A percentile compares a stretch with the other conserved stretches of the same genome.
These are phyloP conservation scores for Nyssa sinensis DNA, from an alignment of 148 eudicot species.

Conservation along the genomic window DNA sequence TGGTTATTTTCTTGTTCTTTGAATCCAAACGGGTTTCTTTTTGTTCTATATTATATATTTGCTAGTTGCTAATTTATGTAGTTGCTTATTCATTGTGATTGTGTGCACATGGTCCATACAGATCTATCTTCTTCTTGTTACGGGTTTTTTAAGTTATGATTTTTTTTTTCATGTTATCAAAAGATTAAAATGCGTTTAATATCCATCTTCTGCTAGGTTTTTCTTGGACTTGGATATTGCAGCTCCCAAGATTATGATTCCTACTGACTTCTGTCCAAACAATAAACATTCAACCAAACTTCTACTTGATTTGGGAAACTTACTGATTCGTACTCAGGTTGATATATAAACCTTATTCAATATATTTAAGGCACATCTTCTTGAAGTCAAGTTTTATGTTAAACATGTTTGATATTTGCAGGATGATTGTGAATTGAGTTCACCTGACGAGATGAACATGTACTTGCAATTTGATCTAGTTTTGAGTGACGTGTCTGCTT, in stretches of 20 bases:
- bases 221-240: conserved; percentile 93
- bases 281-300: conserved; percentile 70
- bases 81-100: background rate
- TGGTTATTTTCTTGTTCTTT: background rate
- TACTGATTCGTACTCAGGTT: conserved; percentile 78
- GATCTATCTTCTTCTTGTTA: background rate
- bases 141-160: background rate
- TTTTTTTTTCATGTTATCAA: background rate
- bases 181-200: background rate
- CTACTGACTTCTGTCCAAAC: conserved; percentile 84
- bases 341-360: conserved; percentile 5
- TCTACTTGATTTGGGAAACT: conserved; percentile 92
- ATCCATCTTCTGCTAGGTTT: conserved; percentile 55
- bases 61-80: background rate
- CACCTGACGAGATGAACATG: conserved; percentile 55
- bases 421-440: conserved; percentile 58
- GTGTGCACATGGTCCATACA: background rate
- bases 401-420: conserved; percentile 27
- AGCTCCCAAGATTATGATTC: conserved; percentile 95
- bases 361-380: background rate
- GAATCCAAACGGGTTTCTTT: background rate
- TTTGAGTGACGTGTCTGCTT: conserved; percentile 90
- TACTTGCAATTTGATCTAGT: conserved; percentile 90
- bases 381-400: conserved; percentile 8
- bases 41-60: background rate